These are phyloP conservation scores for Sclerotinia sclerotiorum DNA, from an alignment of 2,329 filamentous ascomycete genomes.

Conservation along the genomic window DNA sequence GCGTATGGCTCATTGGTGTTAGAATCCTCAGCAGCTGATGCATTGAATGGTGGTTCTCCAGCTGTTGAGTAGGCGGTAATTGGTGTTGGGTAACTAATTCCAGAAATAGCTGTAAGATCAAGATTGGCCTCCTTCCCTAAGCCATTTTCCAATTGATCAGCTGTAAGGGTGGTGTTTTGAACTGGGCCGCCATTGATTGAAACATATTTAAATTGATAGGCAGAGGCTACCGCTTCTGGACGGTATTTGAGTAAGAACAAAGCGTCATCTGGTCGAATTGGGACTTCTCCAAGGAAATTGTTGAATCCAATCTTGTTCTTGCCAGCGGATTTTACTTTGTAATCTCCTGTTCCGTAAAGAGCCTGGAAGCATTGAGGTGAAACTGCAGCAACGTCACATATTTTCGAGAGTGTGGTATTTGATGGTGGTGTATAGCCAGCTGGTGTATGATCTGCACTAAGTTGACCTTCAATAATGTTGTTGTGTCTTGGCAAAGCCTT, in stretches of 20 bases:
- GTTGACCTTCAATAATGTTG: constrained; percentile 18
- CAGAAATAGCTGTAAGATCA: constrained; percentile 55
- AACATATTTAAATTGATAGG: constrained; percentile 26
- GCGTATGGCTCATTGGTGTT: constrained; percentile 57
- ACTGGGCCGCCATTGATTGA: constrained; percentile 28
- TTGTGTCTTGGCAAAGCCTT: constrained; percentile 15
- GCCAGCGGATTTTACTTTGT: constrained; percentile 27
- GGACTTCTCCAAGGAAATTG: constrained; percentile 32
- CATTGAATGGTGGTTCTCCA: constrained; percentile 52
- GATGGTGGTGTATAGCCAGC: constrained; percentile 38
- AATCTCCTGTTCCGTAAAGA: constrained; percentile 30
- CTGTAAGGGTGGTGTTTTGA: constrained; percentile 27
- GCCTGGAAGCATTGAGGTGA: constrained; percentile 32
- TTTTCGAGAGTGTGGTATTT: constrained; percentile 36
- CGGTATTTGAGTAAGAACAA: constrained; percentile 31
- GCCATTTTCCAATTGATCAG: constrained; percentile 22
- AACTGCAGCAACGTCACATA: constrained; percentile 61
- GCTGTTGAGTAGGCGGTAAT: constrained; percentile 56
- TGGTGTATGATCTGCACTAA: constrained; percentile 1
- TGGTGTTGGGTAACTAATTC: constrained; percentile 54
- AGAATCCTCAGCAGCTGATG: constrained; percentile 42
- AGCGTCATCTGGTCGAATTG: constrained; percentile 31
- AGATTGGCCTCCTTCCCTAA: constrained; percentile 52
- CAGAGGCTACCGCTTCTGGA: constrained; percentile 28
- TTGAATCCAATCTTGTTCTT: constrained; percentile 34